phyloP scores from a whole-genome alignment of 495 filamentous ascomycete species.

The Zalerion maritima region DNA sequence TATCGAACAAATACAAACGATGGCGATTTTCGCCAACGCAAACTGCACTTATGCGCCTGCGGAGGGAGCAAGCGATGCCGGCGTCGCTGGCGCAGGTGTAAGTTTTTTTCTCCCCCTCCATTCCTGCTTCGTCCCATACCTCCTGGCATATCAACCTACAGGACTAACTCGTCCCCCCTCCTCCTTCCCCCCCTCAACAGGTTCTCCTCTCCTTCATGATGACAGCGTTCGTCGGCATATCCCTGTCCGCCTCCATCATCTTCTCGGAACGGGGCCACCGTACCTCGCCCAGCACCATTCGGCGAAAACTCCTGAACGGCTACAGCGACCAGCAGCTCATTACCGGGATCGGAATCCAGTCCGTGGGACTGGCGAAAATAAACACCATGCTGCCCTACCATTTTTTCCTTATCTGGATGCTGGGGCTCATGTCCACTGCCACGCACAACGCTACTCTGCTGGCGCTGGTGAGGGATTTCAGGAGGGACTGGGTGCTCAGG shows the following conservation, averaged over 20 bases:
- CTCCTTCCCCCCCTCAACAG: conserved; percentile 11
- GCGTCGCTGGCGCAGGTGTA: conserved; percentile 43
- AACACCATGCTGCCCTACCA: conserved; percentile 40
- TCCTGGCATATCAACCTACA: not conserved
- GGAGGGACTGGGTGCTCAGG: conserved; percentile 43
- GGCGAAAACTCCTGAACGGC: conserved; percentile 40
- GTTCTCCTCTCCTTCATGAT: conserved; percentile 46
- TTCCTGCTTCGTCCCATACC: conserved; percentile 1
- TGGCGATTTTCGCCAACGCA: conserved; percentile 10
- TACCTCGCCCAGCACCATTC: conserved; percentile 20
- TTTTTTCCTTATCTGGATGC: conserved; percentile 49
- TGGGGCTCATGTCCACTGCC: conserved; percentile 40
- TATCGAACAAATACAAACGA: no score
- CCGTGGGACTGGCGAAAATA: conserved; percentile 35
- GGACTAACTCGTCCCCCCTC: not conserved
- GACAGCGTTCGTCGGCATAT: conserved; percentile 31
- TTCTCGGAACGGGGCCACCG: conserved; percentile 22
- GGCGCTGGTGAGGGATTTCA: conserved; percentile 43
- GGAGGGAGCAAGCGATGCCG: conserved; percentile 32
- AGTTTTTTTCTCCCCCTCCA: conserved; percentile 8
- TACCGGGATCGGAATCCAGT: conserved; percentile 43
- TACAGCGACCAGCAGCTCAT: conserved; percentile 49
- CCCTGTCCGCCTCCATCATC: conserved; percentile 33
- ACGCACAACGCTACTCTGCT: conserved; percentile 42
- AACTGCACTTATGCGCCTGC: conserved; percentile 34